Conservation (phyloP, 1,284 basidiomycete species). For the Ganoderma boninense region DNA sequence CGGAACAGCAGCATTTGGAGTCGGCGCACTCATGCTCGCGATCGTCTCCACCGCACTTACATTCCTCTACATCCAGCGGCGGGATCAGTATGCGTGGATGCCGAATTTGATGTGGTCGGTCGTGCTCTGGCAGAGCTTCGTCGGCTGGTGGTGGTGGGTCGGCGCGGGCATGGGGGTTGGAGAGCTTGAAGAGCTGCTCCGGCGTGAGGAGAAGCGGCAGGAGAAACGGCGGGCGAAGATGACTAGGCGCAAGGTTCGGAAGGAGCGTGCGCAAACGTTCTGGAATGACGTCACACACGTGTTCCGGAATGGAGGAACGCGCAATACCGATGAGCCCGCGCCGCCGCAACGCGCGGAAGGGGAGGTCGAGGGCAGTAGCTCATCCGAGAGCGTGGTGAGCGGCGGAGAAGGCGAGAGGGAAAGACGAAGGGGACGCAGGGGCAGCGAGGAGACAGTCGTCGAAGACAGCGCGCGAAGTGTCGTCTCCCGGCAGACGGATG, state of each 20-base stretch:
- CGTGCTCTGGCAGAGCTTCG: constrained; percentile 91
- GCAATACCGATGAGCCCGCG: not conserved
- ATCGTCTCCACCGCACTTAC: constrained; percentile 84
- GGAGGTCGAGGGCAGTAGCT: constrained; percentile 18
- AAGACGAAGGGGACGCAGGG: not conserved
- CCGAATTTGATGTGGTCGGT: constrained; percentile 87
- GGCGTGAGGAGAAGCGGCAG: constrained; percentile 65
- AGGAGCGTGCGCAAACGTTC: constrained; percentile 57
- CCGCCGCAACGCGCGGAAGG: not conserved
- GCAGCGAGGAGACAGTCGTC: not conserved
- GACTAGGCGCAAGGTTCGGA: constrained; percentile 50
- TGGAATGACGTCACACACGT: constrained; percentile 61
- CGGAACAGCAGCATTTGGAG: constrained; percentile 94
- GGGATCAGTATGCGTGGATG: constrained; percentile 88
- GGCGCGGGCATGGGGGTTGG: constrained; percentile 83
- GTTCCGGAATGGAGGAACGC: constrained; percentile 24
- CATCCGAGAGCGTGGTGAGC: constrained; percentile 20
- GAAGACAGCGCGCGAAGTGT: constrained; percentile 14
- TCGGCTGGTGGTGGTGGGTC: constrained; percentile 99
- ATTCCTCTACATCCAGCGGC: constrained; percentile 83
- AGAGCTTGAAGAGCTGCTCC: constrained; percentile 68
- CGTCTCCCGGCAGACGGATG: constrained; percentile 23
- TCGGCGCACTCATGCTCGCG: constrained; percentile 81
- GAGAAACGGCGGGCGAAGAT: constrained; percentile 51
- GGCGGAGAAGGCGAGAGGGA: constrained; percentile 8